phyloP scores from a whole-genome alignment of 139 green algal genomes.

The Tetradesmus lagerheimii region DNA sequence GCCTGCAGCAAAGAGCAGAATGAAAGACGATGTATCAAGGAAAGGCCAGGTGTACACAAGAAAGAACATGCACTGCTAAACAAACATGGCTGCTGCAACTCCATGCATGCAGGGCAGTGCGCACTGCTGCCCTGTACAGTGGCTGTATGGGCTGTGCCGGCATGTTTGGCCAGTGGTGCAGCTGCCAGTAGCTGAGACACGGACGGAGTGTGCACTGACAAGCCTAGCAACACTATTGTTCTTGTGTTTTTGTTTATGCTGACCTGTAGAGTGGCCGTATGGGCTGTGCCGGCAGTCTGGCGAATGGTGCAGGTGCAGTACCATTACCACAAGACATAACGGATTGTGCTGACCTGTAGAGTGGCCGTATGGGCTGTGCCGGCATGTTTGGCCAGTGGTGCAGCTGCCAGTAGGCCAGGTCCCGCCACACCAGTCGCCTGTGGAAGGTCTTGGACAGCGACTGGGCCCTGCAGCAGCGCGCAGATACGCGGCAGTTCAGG shows the following conservation, averaged over 20 bases:
- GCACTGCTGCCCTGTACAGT: slow-evolving; percentile 44
- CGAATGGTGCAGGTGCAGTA: slow-evolving; percentile 80
- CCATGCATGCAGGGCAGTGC: too few species aligned
- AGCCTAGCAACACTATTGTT: too few species aligned
- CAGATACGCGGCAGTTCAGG: too few species aligned
- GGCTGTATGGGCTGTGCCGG: slow-evolving; percentile 54
- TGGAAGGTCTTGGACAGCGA: slow-evolving; percentile 67
- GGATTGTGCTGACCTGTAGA: slow-evolving; percentile 41
- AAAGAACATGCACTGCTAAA: neutral
- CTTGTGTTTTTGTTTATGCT: too few species aligned
- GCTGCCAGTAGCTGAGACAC: slow-evolving; percentile 88
- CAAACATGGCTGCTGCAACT: too few species aligned
- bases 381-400: slow-evolving; percentile 72
- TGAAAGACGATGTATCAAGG: too few species aligned
- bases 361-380: slow-evolving; percentile 53
- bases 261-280: slow-evolving; percentile 57
- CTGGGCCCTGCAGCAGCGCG: neutral
- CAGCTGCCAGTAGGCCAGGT: slow-evolving; percentile 85
- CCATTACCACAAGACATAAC: too few species aligned
- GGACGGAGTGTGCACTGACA: too few species aligned
- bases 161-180: slow-evolving; percentile 76
- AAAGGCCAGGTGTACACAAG: too few species aligned
- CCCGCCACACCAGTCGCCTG: slow-evolving; percentile 74
- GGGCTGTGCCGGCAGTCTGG: slow-evolving; percentile 58
- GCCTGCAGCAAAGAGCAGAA: neutral